A percentile compares a stretch with the other conserved stretches of the same genome.
phyloP scores from a whole-genome alignment of 2,329 filamentous ascomycete genomes.

The Thelonectria rubi region DNA sequence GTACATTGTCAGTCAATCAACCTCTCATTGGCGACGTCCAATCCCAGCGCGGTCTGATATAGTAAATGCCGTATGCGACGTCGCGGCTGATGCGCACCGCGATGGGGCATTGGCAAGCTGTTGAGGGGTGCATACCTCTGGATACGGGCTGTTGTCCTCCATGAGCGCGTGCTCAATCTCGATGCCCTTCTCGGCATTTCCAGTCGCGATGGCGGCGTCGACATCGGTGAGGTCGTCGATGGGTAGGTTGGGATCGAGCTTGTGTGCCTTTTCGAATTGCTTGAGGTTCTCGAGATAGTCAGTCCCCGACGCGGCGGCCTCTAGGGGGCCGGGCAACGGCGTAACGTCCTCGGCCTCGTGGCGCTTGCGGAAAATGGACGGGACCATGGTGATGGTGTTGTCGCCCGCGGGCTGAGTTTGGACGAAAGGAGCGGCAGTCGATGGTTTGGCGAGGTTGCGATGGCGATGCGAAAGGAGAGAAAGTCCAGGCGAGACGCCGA shows the following conservation, averaged over 20 bases:
- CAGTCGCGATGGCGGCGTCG: constrained; percentile 63
- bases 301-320: constrained; percentile 52
- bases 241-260: constrained; percentile 72
- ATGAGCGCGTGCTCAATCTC: constrained; percentile 66
- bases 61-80: constrained; percentile 3
- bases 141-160: constrained; percentile 73
- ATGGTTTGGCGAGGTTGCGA: constrained; percentile 15
- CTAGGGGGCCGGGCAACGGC: constrained; percentile 51
- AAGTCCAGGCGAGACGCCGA: constrained; percentile 12
- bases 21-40: neutral
- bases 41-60: neutral
- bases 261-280: constrained; percentile 67
- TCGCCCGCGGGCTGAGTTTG: constrained; percentile 17
- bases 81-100: neutral
- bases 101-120: neutral
- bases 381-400: constrained; percentile 43
- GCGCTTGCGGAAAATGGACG: constrained; percentile 56
- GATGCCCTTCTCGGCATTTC: constrained; percentile 64
- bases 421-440: constrained; percentile 11
- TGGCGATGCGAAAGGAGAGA: constrained; percentile 19
- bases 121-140: constrained; percentile 58
- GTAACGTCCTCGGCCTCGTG: constrained; percentile 57
- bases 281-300: constrained; percentile 59
- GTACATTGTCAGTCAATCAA: constrained; percentile 28
- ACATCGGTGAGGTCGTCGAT: constrained; percentile 69